Conservation (phyloP, 257 asterid species). For the Fraxinus cuspidata region DNA sequence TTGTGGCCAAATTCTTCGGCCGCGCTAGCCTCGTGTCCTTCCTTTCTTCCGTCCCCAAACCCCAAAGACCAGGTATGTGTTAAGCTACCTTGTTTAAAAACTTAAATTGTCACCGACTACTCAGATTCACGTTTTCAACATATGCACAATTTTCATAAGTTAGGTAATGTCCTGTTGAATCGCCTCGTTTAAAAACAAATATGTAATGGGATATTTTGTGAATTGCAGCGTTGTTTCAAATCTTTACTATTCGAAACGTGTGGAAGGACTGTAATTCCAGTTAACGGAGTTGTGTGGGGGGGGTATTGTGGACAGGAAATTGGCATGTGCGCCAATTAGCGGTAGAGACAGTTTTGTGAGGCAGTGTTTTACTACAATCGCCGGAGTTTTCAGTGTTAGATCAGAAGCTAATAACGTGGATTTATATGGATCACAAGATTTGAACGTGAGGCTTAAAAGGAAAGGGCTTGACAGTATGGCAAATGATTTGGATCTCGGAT, state of each 20-base stretch:
- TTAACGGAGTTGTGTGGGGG: constrained; percentile 47
- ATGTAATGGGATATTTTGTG: not conserved
- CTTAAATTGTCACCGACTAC: no score
- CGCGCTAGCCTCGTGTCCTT: constrained; percentile 58
- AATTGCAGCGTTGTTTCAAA: constrained; percentile 45
- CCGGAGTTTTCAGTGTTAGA: constrained; percentile 21
- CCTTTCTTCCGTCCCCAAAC: constrained; percentile 44
- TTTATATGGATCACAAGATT: constrained; percentile 18
- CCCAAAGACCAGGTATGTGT: constrained; percentile 45
- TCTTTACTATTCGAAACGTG: constrained; percentile 52
- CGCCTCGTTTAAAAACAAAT: no score
- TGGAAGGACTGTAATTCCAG: constrained; percentile 57
- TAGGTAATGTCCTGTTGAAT: no score
- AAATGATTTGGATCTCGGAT: constrained; percentile 27
- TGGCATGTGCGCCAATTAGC: constrained; percentile 53
- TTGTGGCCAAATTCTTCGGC: constrained; percentile 54
- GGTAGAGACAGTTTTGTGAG: constrained; percentile 51
- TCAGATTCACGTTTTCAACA: no score
- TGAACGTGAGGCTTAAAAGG: not conserved
- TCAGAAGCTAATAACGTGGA: constrained; percentile 20
- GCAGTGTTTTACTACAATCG: constrained; percentile 32
- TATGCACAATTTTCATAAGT: no score
- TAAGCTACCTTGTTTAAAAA: no score
- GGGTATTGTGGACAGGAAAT: constrained; percentile 48
- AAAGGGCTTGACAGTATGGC: constrained; percentile 1